Evolutionary conservation across 768 basidiomycete genomes (phyloP).

Genomic region (Pisolithus albus): DNA sequence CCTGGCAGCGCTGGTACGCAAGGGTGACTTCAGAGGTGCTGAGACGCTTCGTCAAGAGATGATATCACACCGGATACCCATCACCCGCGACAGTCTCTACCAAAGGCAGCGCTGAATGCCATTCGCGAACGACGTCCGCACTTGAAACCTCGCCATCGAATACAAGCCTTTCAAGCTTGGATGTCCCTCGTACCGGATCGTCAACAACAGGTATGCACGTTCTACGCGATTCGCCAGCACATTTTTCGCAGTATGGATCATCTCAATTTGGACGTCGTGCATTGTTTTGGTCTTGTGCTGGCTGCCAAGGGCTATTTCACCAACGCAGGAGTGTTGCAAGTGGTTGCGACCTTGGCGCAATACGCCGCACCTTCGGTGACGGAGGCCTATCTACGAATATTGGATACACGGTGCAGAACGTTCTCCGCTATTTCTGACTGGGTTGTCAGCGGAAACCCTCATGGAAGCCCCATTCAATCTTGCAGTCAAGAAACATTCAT

Average conservation of each 20-base stretch:
- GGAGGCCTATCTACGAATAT: constrained; percentile 33
- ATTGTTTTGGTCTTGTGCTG: constrained; percentile 37
- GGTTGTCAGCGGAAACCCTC: constrained; percentile 3
- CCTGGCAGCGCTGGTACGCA: constrained; percentile 17
- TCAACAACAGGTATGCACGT: constrained; percentile 7
- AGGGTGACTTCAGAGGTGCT: constrained; percentile 22
- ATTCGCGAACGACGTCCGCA: constrained; percentile 17
- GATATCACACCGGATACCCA: constrained; percentile 28
- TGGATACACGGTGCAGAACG: constrained; percentile 13
- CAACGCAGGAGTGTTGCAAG: constrained; percentile 13
- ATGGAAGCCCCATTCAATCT: constrained; percentile 25
- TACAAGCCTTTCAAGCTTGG: constrained; percentile 34
- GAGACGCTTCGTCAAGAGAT: constrained; percentile 35
- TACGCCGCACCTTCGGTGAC: constrained; percentile 32
- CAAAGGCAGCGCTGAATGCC: constrained; percentile 30
- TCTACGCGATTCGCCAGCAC: constrained; percentile 27
- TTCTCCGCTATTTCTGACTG: constrained; percentile 5
- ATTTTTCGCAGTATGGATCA: constrained; percentile 24
- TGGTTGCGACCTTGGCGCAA: constrained; percentile 37
- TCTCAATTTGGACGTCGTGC: constrained; percentile 31
- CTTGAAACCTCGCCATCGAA: constrained; percentile 12
- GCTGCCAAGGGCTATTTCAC: constrained; percentile 40
- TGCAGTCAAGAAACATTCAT: constrained; percentile 37
- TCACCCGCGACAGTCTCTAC: constrained; percentile 33
- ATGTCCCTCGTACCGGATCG: constrained; percentile 36